These are phyloP conservation scores for Scheffersomyces amazonensis DNA, from an alignment of 805 yeast species.

Conservation along the genomic window DNA sequence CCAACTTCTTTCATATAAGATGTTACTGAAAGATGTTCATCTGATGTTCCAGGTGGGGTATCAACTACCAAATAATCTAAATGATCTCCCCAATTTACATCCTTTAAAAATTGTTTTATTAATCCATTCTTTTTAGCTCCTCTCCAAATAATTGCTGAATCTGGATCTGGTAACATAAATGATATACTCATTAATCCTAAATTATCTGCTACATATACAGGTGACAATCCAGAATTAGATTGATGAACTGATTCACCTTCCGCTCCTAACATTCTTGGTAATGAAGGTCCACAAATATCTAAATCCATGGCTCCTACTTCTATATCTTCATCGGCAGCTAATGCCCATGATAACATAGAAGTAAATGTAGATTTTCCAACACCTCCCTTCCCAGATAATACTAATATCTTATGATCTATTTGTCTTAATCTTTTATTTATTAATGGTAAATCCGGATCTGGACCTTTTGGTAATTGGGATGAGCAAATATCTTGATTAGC, in stretches of 20 bases:
- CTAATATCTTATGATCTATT: constrained; percentile 74
- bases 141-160: constrained; percentile 95
- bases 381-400: constrained; percentile 86
- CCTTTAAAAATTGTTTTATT: constrained; percentile 89
- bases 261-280: constrained; percentile 93
- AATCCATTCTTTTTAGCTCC: constrained; percentile 94
- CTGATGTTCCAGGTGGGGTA: constrained; percentile 98
- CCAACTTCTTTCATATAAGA: constrained; percentile 86
- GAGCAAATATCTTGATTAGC: constrained; percentile 91
- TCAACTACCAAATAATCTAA: constrained; percentile 86
- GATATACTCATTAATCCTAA: constrained; percentile 94
- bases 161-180: constrained; percentile 89
- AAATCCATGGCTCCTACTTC: constrained; percentile 97
- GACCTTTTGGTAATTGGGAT: constrained; percentile 80
- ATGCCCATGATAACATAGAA: constrained; percentile 94
- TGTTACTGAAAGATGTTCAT: constrained; percentile 90
- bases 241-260: constrained; percentile 82
- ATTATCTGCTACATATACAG: constrained; percentile 93
- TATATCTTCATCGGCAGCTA: constrained; percentile 71
- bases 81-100: constrained; percentile 87
- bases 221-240: constrained; percentile 93
- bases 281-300: constrained; percentile 96
- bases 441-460: constrained; percentile 86
- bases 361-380: constrained; percentile 98
- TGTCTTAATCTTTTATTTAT: constrained; percentile 66